Percentiles rank a stretch among this genome's conserved stretches.
Evolutionary conservation across 495 filamentous ascomycete genomes (phyloP).

Genomic region (Hypoxylon lienhwacheense): DNA sequence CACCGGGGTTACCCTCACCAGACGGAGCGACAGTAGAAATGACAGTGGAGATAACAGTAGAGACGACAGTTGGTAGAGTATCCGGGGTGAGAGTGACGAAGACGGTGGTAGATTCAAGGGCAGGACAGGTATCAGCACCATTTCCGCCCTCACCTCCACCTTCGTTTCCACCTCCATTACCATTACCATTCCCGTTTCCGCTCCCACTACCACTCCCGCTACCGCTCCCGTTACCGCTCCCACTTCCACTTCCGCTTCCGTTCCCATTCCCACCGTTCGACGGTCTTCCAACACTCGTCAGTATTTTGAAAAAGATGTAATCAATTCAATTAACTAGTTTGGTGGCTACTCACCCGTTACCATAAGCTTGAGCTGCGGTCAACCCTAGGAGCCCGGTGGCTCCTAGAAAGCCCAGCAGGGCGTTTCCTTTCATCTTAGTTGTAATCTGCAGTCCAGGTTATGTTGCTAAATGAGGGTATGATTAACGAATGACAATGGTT

Average conservation of each 20-base stretch:
- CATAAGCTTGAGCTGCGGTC: constrained; percentile 34
- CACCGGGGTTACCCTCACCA: constrained; percentile 8
- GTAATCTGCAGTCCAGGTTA: constrained; percentile 18
- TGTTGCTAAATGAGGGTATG: constrained; percentile 10
- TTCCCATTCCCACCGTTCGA: constrained; percentile 13
- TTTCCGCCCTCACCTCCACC: constrained; percentile 8
- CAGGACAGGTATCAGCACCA: constrained; percentile 32
- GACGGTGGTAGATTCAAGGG: constrained; percentile 38
- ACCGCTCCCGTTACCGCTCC: no score
- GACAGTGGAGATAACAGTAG: constrained; percentile 37
- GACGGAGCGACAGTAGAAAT: constrained; percentile 28
- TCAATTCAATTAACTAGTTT: neutral
- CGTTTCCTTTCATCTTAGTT: constrained; percentile 32
- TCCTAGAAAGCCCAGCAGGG: constrained; percentile 32
- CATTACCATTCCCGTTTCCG: neutral
- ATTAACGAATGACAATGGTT: constrained; percentile 29
- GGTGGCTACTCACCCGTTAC: constrained; percentile 33
- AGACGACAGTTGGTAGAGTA: constrained; percentile 31
- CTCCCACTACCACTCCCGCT: constrained; percentile 6
- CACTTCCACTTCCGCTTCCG: constrained; percentile 4
- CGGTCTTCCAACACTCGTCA: constrained; percentile 14
- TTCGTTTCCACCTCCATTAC: neutral
- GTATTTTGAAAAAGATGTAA: neutral
- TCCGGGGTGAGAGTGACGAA: constrained; percentile 40
- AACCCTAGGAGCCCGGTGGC: constrained; percentile 31